Base-by-base conservation (phyloP, 768 basidiomycete genomes). In the Lactifluus pinguis region DNA sequence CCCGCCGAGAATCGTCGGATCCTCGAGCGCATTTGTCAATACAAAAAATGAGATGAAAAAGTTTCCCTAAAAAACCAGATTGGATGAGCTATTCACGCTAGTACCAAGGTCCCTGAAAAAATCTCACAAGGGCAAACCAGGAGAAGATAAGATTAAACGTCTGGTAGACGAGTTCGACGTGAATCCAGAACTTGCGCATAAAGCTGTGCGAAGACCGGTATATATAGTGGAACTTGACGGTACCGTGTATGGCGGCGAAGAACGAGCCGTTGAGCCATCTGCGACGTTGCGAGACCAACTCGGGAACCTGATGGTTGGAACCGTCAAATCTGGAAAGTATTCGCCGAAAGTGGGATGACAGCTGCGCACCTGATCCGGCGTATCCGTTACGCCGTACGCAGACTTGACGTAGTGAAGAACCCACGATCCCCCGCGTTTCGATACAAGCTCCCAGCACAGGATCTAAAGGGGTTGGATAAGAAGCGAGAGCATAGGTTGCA, bases 181-280 rank as follows among this genome's bases (percentile, higher is more conserved):
- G 95, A 42, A 98, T 88, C 89, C 91, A 95, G 70, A 89, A 83
- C 74, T 98, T 98, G 68, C 92, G 80, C 42, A 86, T 34, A 70
- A 93, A 81, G 0, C 80, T 73, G 71, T 95, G 94, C 19, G 89
- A 86, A 9, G 89, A 92, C 29, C 95, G 84, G 72, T 98, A 98
- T 44, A 99, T 83, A 70, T 98, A 98, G 65, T 90, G 86, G 73
- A 99, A 98, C 71, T 98, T 92, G 65, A 94, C 79, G 4, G 85
- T 89, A 59, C 87, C 86, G 75, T 98, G 94, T 15, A 98, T 84
- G 0, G 89, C 92, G 10, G 95, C 97, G 73, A 99, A 99, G 84
- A 99, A 98, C 4, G 92, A 95, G 14, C 95, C 93, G 72, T 98
- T 98, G 30, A 99, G 80, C 95, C 95, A 98, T 44, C 95, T 86